Conservation (phyloP, 306 rosid species). For the Rosa chinensis region DNA sequence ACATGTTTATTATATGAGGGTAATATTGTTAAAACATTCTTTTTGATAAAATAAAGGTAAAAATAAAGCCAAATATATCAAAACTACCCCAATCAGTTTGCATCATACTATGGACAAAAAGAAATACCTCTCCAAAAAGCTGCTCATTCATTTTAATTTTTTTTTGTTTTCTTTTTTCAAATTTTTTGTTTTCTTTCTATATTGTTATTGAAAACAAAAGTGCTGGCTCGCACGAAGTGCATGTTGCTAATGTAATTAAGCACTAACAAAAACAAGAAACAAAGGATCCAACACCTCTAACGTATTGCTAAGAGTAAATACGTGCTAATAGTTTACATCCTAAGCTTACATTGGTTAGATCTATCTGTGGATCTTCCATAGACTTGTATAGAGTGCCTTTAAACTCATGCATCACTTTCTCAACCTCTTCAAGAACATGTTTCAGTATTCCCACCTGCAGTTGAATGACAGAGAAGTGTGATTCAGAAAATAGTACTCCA, state of each 20-base stretch:
- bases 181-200: too few relatives aligned
- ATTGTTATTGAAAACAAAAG: too few relatives aligned
- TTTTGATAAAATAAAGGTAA: too few relatives aligned
- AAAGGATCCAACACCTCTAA: not conserved
- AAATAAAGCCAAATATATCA: too few relatives aligned
- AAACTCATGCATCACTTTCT: slow-evolving; percentile 94
- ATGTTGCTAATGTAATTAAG: not conserved
- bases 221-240: not conserved
- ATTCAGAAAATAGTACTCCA: slow-evolving; percentile 10
- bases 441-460: slow-evolving; percentile 94
- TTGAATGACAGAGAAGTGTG: slow-evolving; percentile 25
- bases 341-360: slow-evolving; percentile 78
- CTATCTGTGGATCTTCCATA: slow-evolving; percentile 95
- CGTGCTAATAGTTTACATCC: not conserved
- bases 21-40: too few relatives aligned
- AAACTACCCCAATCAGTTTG: too few relatives aligned
- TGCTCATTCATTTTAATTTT: too few relatives aligned
- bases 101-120: too few relatives aligned
- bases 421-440: slow-evolving; percentile 99
- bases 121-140: too few relatives aligned
- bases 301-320: not conserved
- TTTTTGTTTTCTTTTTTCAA: too few relatives aligned
- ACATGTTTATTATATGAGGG: too few relatives aligned
- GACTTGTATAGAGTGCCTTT: slow-evolving; percentile 89
- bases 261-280: not conserved